Base-by-base conservation (phyloP, 2,329 filamentous ascomycete genomes). In the Thelonectria discophora region DNA sequence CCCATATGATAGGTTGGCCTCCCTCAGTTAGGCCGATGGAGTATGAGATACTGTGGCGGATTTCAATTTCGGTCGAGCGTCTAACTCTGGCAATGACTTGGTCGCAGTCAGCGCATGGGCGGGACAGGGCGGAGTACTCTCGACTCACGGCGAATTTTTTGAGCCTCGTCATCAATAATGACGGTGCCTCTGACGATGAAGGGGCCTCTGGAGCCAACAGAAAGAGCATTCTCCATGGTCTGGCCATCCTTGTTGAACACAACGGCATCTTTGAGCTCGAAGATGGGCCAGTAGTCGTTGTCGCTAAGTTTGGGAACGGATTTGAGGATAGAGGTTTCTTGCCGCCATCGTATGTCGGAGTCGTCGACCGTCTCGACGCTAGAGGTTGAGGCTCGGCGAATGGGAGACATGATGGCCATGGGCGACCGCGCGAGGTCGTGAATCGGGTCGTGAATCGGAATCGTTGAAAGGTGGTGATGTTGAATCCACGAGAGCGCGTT, bases 1-100 rank as follows among this genome's bases (percentile, higher is more conserved):
- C 87, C 90, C 90, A 93, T 30, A 91, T 78, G n/a, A 85, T 80
- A 4, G 85, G 81, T 17, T 81, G 79, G 0, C 81, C 82, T 52
- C 85, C 82, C 13, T 79, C 72, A 24, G 77, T 77, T 45, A 78
- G 77, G 48, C 84, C 84, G 32, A 89, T 86, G 12, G 87, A 85
- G 69, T 85, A 87, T 32, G 72, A 69, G 2, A 66, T 64, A 21
- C 79, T 81, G 34, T 81, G 77, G n/a, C 79, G 75, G 54, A 91
- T 80, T 65, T 89, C 84, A 62, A 91, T 81, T 45, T 74, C 74
- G 1, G 65, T 69, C 5, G 75, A 75, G 13, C 55, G 46, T 21
- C 72, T 68, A 13, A 74, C 66, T 57, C 70, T 72, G 69, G 73
- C 75, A 48, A 78, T 71, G 6, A 78, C 76, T 77, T 47, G 4